Evolutionary conservation across 768 basidiomycete species (phyloP), one percentile per base, ranked within the genome.

Genomic region (Boletus barrowsii): DNA sequence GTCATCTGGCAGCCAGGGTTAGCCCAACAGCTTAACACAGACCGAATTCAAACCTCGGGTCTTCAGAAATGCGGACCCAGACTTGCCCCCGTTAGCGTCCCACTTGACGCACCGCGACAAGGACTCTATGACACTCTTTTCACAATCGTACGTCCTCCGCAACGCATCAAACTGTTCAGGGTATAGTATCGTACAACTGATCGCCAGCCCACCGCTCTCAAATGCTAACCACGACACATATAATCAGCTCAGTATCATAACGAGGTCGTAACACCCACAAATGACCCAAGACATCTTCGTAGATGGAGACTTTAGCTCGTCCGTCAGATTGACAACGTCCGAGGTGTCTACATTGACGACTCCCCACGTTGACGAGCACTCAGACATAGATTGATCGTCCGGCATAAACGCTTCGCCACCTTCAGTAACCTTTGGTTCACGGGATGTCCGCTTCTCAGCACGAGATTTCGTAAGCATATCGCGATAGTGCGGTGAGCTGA

Each of bases 141-240:
- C 93, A 65, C 93, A 97, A 57, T 94, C 91, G 61, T 96, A 98
- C 17, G 88, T 93, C 33, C 90, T 80, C 14, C 97, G 84, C 41
- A 99, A 71, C 4, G 91, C 92, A 61, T 98, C 95, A 60, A 99
- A 99, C 67, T 97, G 94, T 66, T 98, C 96, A 1, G 95, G 93
- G 68, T 93, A 98, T 42, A 98, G 83, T 54, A 98, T 87, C 2
- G 91, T 92, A 65, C 94, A 97, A 63, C 92, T 93, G 64, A 97
- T 95, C 26, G 86, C 90, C 50, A 95, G 73, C 18, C 90, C 88
- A 32, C 90, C 90, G 59, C 91, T 93, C 67, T 94, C 92, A 61
- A 95, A 93, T 5, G 90, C 93, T 95, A 20, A 9, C 10, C 43
- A 40, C 22, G 44, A 48, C 11, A 14, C 49, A 26, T 55, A 52